Evolutionary conservation across 352 stramenopile genomes (phyloP).

Genomic region (Phytophthora ohioensis): DNA sequence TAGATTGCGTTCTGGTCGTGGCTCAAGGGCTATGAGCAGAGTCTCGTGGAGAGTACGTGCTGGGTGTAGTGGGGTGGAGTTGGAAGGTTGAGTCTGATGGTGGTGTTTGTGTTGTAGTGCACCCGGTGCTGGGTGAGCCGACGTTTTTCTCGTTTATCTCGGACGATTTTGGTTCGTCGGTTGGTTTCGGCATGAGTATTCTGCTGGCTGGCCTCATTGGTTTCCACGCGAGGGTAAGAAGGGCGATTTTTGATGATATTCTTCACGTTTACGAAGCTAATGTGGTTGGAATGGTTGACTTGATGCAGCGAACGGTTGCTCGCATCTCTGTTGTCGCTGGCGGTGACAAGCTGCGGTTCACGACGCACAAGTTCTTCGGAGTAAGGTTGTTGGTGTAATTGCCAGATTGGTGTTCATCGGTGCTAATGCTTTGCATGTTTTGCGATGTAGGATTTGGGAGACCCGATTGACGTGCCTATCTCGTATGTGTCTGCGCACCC

Average conservation of each 20-base stretch:
- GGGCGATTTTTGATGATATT: not conserved
- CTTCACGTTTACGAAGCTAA: not conserved
- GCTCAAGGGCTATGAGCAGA: constrained; percentile 90
- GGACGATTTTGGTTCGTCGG: constrained; percentile 77
- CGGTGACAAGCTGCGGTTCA: constrained; percentile 86
- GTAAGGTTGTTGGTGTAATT: constrained; percentile 39
- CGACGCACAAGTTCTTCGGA: constrained; percentile 90
- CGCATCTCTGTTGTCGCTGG: constrained; percentile 81
- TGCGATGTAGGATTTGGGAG: constrained; percentile 57
- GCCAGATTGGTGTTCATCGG: constrained; percentile 1
- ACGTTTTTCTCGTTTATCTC: constrained; percentile 85
- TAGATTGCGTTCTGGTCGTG: constrained; percentile 91
- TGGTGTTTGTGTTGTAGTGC: constrained; percentile 49
- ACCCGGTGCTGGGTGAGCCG: constrained; percentile 69
- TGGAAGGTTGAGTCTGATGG: constrained; percentile 2
- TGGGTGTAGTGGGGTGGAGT: not conserved
- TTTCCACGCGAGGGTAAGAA: constrained; percentile 78
- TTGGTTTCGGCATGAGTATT: constrained; percentile 88
- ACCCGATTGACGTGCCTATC: constrained; percentile 74
- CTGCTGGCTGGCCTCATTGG: constrained; percentile 78
- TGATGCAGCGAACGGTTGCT: constrained; percentile 69
- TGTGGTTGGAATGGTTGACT: not conserved
- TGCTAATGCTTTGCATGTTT: not conserved
- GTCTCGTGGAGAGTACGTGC: constrained; percentile 77
- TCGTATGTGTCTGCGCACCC: constrained; percentile 77